Base-by-base conservation (phyloP, 2,329 filamentous ascomycete genomes). In the Botrytis fabae region DNA sequence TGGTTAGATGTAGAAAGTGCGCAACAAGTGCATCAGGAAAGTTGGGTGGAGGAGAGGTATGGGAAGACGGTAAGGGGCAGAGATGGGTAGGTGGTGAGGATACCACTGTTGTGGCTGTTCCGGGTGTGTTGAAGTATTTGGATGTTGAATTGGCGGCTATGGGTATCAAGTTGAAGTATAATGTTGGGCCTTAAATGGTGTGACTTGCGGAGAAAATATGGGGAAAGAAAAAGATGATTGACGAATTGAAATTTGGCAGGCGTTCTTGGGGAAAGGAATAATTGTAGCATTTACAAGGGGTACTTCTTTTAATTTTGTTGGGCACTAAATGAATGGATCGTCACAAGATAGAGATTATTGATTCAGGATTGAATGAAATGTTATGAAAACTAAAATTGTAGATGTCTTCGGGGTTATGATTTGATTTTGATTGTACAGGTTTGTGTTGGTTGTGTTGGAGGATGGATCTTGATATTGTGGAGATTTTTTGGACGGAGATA, bases 131-230 rank as follows among this genome's bases (percentile, higher is more conserved):
- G 82, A 94, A 93, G 83, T 98, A 92, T 85, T 84, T 99, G 77
- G 96, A 99, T 83, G 95, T 97, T 32, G 96, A 99, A 83, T 85
- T 99, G 78, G 93, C 95, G 51, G 94, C 94, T 72, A 99, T 99
- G 96, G 96, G 96, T 70, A 91, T 99, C 71, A 92, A 94, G 84
- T 89, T 99, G 84, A 97, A 94, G 86, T 98, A 97, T 81, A 91
- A 92, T 82, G 92, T 98, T 77, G 87, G 77, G 22, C 80, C 79
- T 57, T 78, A 68, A 78, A 63, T 7, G 10, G 35, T 8, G 35
- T 22, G 16, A 25, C 35, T 57, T 38, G 48, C 16, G 25, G 35
- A 5, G 25, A 57, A 62, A 28, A 6, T 9, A 16, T 25, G 28
- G 62, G 40, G 35, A 28, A 14, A 42, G 28, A 7, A 32, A 16